A percentile compares a stretch with the other conserved stretches of the same genome.
These are phyloP conservation scores for Marchantia polymorpha DNA, from an alignment of 225 moss, liverwort and hornwort species.

Conservation along the genomic window DNA sequence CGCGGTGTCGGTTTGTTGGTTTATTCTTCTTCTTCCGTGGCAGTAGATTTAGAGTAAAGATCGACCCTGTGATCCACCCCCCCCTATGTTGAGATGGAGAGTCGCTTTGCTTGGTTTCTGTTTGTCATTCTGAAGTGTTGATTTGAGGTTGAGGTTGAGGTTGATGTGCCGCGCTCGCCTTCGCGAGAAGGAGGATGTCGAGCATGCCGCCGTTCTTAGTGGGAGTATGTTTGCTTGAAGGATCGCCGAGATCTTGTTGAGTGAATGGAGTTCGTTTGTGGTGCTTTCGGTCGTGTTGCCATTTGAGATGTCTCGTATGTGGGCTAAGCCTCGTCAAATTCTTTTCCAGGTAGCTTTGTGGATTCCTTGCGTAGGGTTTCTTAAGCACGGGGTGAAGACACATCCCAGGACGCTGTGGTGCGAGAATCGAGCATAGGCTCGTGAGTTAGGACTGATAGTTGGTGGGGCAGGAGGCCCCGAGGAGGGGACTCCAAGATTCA, in stretches of 20 bases:
- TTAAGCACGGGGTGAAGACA: not conserved
- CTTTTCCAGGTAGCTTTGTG: not conserved
- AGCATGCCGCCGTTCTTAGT: not conserved
- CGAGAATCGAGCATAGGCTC: slow-evolving; percentile 3
- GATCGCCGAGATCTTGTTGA: not conserved
- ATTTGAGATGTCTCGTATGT: not conserved
- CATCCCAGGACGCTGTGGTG: not conserved
- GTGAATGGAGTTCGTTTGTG: not conserved
- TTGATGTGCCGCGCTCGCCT: too few relatives aligned
- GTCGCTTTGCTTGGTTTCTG: not conserved
- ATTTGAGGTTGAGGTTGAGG: slow-evolving; percentile 2
- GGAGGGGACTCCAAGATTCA: slow-evolving; percentile 9
- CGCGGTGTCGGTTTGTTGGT: too few relatives aligned
- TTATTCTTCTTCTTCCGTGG: not conserved
- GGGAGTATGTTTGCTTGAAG: not conserved
- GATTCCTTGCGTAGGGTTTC: not conserved
- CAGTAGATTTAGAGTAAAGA: slow-evolving; percentile 9
- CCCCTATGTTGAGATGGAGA: not conserved
- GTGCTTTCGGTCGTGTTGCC: not conserved
- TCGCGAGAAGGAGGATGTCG: not conserved
- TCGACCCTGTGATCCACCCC: too few relatives aligned
- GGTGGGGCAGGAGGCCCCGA: slow-evolving; percentile 18
- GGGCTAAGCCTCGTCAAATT: not conserved
- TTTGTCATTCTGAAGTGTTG: not conserved
- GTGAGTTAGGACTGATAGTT: not conserved